Evolutionary conservation across 169 alveolate species (phyloP), one percentile per base, ranked within the genome.

Genomic region (Cryptosporidium muris): DNA sequence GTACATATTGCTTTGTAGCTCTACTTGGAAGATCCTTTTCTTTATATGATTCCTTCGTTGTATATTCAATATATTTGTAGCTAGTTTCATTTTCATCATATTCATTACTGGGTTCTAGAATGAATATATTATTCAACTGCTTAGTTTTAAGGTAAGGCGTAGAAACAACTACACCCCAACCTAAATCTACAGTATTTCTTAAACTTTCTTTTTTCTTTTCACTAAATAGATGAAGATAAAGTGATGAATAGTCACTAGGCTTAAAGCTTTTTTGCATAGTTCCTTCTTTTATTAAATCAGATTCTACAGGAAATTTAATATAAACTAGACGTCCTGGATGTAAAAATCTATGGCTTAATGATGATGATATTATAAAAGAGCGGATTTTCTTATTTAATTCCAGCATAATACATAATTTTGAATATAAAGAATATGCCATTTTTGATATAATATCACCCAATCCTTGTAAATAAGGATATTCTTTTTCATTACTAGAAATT

Each of bases 251-350:
- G 12, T 60, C 63, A 64, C 11, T 14, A 14, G 38, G 38, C 1
- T 5, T 3, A 60, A 34, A 11, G 11, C 38, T 14, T 53, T 53
- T 53, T 5, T 53, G 6, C 63, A 53, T 53, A 5, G 14, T 53
- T 16, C 40, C n/a, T 34, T 60, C 65, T 45, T 36, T 81, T 62
- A 51, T 40, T 66, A 45, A 25, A 9, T 49, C 51, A 1, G 38
- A 34, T 16, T 54, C 85, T 66, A 90, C 94, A 88, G 80, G 60
- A 58, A 81, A 89, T 82, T 51, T 65, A 14, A 94, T 81, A 81
- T 90, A 89, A n/a, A 96, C 81, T 14, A 96, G 52, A 82, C 98
- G 90, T 5, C 98, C 98, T 42, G 93, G 91, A 16, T 85, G 80
- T 58, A 94, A 85, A 82, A 90, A 96, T 5, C 95, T 94, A 67